phyloP scores from a whole-genome alignment of 352 stramenopile species.

The Globisporangium takayamanum region DNA sequence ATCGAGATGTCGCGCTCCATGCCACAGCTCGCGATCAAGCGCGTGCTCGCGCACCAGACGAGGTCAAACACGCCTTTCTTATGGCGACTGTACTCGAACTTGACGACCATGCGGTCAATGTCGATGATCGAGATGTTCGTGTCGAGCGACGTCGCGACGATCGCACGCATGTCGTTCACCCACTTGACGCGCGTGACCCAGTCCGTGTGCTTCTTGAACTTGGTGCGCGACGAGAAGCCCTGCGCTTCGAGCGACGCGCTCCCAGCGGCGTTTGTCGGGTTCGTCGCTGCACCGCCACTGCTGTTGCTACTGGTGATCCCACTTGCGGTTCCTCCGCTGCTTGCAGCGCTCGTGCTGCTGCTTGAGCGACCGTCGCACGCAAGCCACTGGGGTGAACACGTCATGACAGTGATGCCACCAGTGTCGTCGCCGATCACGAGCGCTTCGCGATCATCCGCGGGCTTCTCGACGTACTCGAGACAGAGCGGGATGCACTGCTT shows the following conservation, averaged over 20 bases:
- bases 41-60: slow-evolving; percentile 65
- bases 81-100: slow-evolving; percentile 79
- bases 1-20: slow-evolving; percentile 85
- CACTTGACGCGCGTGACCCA: slow-evolving; percentile 83
- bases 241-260: slow-evolving; percentile 52
- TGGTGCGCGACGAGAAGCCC: slow-evolving; percentile 57
- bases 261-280: slow-evolving; percentile 29
- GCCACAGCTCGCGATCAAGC: slow-evolving; percentile 74
- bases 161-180: slow-evolving; percentile 72
- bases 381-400: slow-evolving; percentile 62
- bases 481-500: slow-evolving; percentile 78
- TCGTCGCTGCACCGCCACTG: background rate
- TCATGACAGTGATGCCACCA: slow-evolving; percentile 64
- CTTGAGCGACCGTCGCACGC: slow-evolving; percentile 57
- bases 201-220: slow-evolving; percentile 79
- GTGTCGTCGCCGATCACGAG: slow-evolving; percentile 76
- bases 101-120: slow-evolving; percentile 69
- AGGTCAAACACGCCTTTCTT: slow-evolving; percentile 82
- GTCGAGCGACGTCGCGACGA: slow-evolving; percentile 75
- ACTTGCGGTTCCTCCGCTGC: background rate
- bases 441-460: slow-evolving; percentile 60
- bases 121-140: slow-evolving; percentile 79
- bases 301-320: background rate
- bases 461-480: slow-evolving; percentile 76
- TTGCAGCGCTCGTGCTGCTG: slow-evolving; percentile 10